These are phyloP conservation scores for Trichoderma hamatum DNA, from an alignment of 2,329 filamentous ascomycete species.

Conservation along the genomic window DNA sequence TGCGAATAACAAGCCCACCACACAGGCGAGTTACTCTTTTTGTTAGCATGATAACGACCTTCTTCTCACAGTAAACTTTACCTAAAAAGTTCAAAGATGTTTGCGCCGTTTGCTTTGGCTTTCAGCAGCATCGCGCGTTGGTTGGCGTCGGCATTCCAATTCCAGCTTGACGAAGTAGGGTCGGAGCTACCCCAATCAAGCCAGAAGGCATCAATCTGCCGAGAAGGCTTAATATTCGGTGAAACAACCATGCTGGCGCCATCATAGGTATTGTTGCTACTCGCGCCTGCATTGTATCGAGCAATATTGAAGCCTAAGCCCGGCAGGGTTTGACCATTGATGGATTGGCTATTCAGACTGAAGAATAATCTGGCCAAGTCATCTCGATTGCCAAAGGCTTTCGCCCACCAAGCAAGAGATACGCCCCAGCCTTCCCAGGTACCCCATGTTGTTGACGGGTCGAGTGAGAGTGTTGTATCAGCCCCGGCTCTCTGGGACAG, in stretches of 20 bases:
- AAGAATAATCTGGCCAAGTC: conserved; percentile 9
- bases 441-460: conserved; percentile 5
- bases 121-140: conserved; percentile 11
- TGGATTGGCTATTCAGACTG: conserved; percentile 3
- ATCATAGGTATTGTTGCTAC: conserved; percentile 8
- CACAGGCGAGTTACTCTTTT: background rate
- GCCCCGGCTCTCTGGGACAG: background rate
- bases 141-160: conserved; percentile 6
- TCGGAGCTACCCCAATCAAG: conserved; percentile 16
- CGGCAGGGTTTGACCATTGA: conserved; percentile 5
- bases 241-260: conserved; percentile 17
- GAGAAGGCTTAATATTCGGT: conserved; percentile 9
- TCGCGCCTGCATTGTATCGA: conserved; percentile 12
- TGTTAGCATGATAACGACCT: no score
- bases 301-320: conserved; percentile 20
- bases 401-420: conserved; percentile 22
- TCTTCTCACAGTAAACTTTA: no score
- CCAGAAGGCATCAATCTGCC: conserved; percentile 10
- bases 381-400: conserved; percentile 16
- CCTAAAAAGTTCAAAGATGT: conserved; percentile 15
- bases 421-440: conserved; percentile 22
- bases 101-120: background rate
- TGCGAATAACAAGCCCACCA: no score
- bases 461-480: conserved; percentile 1
- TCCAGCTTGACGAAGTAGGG: conserved; percentile 12